Evolutionary conservation across 768 basidiomycete genomes (phyloP).

Genomic region (Crassisporium funariophilum): DNA sequence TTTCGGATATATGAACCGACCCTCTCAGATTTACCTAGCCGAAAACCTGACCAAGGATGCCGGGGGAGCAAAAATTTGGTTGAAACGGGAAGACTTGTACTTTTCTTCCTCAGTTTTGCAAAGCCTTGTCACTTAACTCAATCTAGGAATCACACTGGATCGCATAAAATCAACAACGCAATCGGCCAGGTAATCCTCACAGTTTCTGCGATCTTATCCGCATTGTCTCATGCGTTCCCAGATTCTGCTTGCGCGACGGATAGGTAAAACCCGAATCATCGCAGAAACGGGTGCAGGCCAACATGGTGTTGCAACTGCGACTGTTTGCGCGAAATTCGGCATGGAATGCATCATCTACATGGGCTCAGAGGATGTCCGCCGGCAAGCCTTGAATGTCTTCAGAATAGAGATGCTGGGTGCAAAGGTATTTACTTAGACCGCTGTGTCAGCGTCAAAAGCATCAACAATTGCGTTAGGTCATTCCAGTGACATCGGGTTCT

Average conservation of each 20-base stretch:
- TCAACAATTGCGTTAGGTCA: conserved; percentile 61
- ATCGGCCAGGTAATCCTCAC: conserved; percentile 74
- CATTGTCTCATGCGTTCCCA: conserved; percentile 28
- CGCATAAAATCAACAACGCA: conserved; percentile 99
- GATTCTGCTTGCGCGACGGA: conserved; percentile 90
- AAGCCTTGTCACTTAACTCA: not conserved
- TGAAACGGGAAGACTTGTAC: conserved; percentile 93
- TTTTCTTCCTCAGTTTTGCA: conserved; percentile 24
- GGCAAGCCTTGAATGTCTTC: conserved; percentile 98
- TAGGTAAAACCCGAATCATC: conserved; percentile 96
- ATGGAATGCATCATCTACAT: conserved; percentile 96
- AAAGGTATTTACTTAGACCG: conserved; percentile 37
- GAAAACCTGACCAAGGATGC: conserved; percentile 87
- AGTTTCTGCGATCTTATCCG: not conserved
- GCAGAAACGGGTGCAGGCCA: conserved; percentile 99
- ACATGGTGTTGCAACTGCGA: conserved; percentile 98
- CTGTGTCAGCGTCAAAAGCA: not conserved
- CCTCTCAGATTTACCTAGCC: conserved; percentile 89
- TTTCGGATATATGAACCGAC: conserved; percentile 94
- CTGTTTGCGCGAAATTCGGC: conserved; percentile 95
- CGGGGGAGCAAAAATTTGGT: conserved; percentile 95
- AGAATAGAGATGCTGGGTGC: conserved; percentile 96
- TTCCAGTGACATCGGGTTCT: conserved; percentile 92
- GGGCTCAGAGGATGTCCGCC: conserved; percentile 95
- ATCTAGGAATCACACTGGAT: conserved; percentile 93